Evolutionary conservation across 129 eudicot genomes (phyloP).

Genomic region (Helichrysum umbraculigerum): DNA sequence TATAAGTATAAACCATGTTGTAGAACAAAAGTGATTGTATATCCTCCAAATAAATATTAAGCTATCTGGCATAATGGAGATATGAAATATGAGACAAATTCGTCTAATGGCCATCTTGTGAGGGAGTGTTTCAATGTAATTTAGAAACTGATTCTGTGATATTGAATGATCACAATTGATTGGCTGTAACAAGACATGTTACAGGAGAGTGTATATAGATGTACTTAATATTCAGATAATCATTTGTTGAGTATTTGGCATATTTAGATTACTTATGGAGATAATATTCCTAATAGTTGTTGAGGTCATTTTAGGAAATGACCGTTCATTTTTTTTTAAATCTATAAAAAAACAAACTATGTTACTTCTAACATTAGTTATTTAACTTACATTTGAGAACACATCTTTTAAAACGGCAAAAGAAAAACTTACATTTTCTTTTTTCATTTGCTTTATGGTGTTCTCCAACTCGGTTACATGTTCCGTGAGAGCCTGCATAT

Average conservation of each 20-base stretch:
- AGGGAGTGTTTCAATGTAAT: neutral
- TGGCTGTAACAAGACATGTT: too few relatives aligned
- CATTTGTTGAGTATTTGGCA: neutral
- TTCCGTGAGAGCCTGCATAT: constrained; percentile 86
- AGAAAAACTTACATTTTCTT: constrained; percentile 62
- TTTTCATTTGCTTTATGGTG: constrained; percentile 64
- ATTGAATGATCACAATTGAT: neutral
- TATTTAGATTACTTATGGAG: neutral
- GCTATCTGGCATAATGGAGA: neutral
- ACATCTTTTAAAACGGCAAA: constrained; percentile 27
- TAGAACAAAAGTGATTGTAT: too few relatives aligned
- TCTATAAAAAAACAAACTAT: too few relatives aligned
- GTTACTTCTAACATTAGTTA: too few relatives aligned
- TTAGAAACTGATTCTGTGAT: neutral
- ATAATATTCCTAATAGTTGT: neutral
- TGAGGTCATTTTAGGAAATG: neutral
- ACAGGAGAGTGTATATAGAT: neutral
- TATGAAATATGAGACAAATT: neutral
- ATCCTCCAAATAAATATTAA: neutral
- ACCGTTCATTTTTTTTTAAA: neutral
- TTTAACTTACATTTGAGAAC: neutral
- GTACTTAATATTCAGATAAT: neutral
- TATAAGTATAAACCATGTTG: neutral
- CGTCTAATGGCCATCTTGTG: neutral
- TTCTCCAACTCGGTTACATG: constrained; percentile 88